phyloP scores from a whole-genome alignment of 352 stramenopile genomes.

The Pythium biforme region DNA sequence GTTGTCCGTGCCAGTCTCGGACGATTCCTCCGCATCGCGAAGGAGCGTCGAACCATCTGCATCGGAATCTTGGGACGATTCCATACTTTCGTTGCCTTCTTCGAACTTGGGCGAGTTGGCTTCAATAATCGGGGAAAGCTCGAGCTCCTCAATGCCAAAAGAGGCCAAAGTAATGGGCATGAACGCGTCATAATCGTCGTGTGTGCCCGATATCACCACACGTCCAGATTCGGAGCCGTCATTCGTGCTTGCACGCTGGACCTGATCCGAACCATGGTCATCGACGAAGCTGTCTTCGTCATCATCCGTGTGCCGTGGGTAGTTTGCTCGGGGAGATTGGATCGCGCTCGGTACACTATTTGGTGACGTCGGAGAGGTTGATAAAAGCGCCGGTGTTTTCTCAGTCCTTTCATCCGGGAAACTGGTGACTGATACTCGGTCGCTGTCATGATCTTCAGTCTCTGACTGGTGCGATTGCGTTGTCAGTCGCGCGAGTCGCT shows the following conservation, averaged over 20 bases:
- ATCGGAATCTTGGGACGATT: not conserved
- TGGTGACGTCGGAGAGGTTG: not conserved
- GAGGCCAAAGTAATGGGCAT: constrained; percentile 41
- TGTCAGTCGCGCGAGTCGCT: constrained; percentile 12
- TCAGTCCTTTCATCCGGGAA: not conserved
- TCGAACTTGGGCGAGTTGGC: not conserved
- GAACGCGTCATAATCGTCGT: constrained; percentile 13
- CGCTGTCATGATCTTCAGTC: not conserved
- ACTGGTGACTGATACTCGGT: not conserved
- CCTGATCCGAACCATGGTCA: not conserved
- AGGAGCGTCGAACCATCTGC: not conserved
- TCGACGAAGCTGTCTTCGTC: not conserved
- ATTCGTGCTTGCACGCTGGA: not conserved
- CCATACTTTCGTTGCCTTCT: not conserved
- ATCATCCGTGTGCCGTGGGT: not conserved
- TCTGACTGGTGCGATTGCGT: not conserved
- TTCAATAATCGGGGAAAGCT: constrained; percentile 34
- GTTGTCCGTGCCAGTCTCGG: too few species aligned
- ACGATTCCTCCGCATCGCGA: too few species aligned
- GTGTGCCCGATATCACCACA: not conserved
- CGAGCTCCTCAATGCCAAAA: constrained; percentile 44
- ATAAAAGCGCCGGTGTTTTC: not conserved
- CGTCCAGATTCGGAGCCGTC: not conserved
- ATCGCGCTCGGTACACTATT: not conserved
- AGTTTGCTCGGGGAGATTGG: not conserved